Conservation (phyloP, 768 basidiomycete genomes). For the Hemileccinum impolitum region DNA sequence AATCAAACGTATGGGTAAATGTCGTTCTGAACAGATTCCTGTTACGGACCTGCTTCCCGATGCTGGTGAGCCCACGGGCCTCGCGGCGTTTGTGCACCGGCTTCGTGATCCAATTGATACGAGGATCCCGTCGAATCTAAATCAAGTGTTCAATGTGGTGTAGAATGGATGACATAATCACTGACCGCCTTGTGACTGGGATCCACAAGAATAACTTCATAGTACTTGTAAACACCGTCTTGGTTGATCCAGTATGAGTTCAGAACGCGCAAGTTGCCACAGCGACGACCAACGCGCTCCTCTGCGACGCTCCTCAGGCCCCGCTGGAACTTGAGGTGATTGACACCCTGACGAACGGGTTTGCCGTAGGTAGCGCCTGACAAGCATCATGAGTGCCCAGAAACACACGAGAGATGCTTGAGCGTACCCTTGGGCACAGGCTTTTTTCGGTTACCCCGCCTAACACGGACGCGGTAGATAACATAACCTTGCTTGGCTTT, state of each 20-base stretch:
- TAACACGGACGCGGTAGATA: constrained; percentile 95
- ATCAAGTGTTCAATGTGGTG: constrained; percentile 11
- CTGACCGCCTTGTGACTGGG: constrained; percentile 90
- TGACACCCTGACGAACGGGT: constrained; percentile 98
- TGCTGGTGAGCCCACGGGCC: constrained; percentile 93
- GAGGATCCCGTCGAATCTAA: constrained; percentile 89
- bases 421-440: constrained; percentile 89
- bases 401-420: neutral
- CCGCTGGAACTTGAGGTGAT: constrained; percentile 98
- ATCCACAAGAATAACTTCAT: constrained; percentile 97
- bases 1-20: constrained; percentile 3
- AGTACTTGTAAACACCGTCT: constrained; percentile 99
- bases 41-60: constrained; percentile 82
- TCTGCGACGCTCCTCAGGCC: constrained; percentile 91
- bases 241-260: constrained; percentile 99
- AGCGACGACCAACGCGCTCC: constrained; percentile 95
- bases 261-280: constrained; percentile 93
- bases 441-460: constrained; percentile 99
- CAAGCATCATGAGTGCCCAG: neutral
- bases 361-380: constrained; percentile 97
- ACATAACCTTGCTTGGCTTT: constrained; percentile 99
- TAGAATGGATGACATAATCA: constrained; percentile 8
- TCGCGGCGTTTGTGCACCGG: constrained; percentile 99
- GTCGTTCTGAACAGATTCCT: neutral
- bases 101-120: constrained; percentile 99